Evolutionary conservation across 2,329 filamentous ascomycete species (phyloP).

Genomic region (Fusarium marasasianum): DNA sequence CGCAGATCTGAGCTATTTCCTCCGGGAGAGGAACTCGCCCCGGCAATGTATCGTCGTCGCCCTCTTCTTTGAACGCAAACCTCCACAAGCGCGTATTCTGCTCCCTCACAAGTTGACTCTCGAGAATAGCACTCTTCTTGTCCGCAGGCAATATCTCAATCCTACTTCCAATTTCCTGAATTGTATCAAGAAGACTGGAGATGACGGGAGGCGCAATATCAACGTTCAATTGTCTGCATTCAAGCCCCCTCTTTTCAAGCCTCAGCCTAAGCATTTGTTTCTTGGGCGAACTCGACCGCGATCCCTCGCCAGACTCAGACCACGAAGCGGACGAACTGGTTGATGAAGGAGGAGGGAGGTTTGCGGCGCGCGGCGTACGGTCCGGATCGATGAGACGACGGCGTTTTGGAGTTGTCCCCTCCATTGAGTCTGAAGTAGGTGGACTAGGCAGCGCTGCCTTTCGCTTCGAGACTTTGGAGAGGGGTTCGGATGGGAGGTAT

Average conservation of each 20-base stretch:
- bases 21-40: constrained; percentile 9
- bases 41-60: constrained; percentile 6
- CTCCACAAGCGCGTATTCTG: constrained; percentile 10
- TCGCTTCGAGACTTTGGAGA: neutral
- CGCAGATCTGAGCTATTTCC: constrained; percentile 6
- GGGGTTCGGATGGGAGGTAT: neutral
- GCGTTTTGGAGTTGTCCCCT: neutral
- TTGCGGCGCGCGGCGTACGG: neutral
- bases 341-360: neutral
- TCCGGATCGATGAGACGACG: neutral
- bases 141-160: constrained; percentile 19
- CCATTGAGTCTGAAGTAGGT: neutral
- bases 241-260: constrained; percentile 14
- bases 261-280: constrained; percentile 25
- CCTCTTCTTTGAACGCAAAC: constrained; percentile 12
- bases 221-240: neutral
- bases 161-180: constrained; percentile 14
- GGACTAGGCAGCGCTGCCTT: neutral
- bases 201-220: neutral
- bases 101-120: neutral
- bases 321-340: neutral
- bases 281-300: constrained; percentile 23
- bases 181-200: neutral
- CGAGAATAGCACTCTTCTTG: neutral
- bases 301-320: constrained; percentile 13